phyloP scores from a whole-genome alignment of 257 asterid species.

The Solanum virginianum region DNA sequence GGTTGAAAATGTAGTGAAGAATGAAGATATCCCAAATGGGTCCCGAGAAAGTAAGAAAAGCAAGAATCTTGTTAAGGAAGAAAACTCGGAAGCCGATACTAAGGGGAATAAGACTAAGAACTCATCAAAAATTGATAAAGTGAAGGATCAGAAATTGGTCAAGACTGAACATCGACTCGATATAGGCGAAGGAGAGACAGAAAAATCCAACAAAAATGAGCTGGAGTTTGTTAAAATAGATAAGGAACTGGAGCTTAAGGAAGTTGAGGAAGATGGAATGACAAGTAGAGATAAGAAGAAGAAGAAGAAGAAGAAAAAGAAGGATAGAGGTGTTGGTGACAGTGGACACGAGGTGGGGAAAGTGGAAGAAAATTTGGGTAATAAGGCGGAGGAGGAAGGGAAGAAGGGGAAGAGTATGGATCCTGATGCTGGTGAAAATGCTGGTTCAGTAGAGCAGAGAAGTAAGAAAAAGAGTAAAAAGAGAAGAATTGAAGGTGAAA shows the following conservation, averaged over 20 bases:
- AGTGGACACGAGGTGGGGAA: neutral
- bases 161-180: neutral
- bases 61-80: neutral
- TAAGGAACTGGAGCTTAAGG: neutral
- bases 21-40: neutral
- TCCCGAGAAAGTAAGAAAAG: neutral
- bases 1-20: neutral
- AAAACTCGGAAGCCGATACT: neutral
- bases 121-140: neutral
- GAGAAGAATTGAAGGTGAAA: conserved; percentile 11
- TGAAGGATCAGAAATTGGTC: neutral
- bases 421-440: neutral
- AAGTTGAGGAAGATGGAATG: neutral
- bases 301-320: conserved; percentile 5
- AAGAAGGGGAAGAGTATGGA: conserved; percentile 22
- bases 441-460: neutral
- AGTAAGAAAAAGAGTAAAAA: conserved; percentile 19
- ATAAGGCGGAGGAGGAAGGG: conserved; percentile 5
- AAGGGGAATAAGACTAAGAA: neutral
- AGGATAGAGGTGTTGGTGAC: neutral
- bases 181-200: neutral
- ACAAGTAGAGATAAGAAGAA: neutral
- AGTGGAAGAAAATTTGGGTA: neutral
- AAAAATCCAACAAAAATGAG: neutral
- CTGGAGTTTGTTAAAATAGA: neutral